Evolutionary conservation across 1,139 yeast species (phyloP).

Genomic region (Nakaseomyces kungkrabaensis): DNA sequence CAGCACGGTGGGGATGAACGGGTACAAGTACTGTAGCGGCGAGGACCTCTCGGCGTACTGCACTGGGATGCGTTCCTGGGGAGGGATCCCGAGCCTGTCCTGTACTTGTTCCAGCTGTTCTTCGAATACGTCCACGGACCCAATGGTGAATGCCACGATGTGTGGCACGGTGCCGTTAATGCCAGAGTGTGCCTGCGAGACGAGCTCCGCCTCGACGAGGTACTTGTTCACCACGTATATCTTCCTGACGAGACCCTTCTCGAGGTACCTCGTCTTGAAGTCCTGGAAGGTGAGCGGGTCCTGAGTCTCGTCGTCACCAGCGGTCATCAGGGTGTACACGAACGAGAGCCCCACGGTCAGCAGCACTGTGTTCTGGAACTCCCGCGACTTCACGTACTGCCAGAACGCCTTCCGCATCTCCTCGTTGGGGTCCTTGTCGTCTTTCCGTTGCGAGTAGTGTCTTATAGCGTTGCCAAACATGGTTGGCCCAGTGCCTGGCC

Average conservation of each 20-base stretch:
- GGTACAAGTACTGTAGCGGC: constrained; percentile 50
- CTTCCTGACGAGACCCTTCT: constrained; percentile 71
- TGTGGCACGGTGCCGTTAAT: constrained; percentile 11
- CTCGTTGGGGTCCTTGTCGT: constrained; percentile 18
- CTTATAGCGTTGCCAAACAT: background rate
- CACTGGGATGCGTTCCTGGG: constrained; percentile 71
- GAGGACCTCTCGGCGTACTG: constrained; percentile 64
- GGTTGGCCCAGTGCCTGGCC: no score
- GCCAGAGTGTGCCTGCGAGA: constrained; percentile 26
- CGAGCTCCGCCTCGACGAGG: constrained; percentile 68
- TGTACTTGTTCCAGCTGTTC: constrained; percentile 70
- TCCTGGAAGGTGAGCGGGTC: constrained; percentile 76
- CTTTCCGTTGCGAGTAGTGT: constrained; percentile 5
- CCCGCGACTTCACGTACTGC: constrained; percentile 33
- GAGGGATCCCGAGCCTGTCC: constrained; percentile 52
- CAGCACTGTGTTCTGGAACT: constrained; percentile 32
- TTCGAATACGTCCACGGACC: constrained; percentile 88
- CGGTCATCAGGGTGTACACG: constrained; percentile 28
- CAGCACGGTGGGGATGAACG: constrained; percentile 75
- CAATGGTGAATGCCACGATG: constrained; percentile 61
- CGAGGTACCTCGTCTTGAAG: constrained; percentile 72
- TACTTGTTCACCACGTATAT: constrained; percentile 68
- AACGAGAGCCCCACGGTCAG: constrained; percentile 33
- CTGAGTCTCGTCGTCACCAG: constrained; percentile 27
- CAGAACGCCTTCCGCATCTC: constrained; percentile 24